Conservation (phyloP, 1,284 basidiomycete species). For the Spongispora temasekensis region DNA sequence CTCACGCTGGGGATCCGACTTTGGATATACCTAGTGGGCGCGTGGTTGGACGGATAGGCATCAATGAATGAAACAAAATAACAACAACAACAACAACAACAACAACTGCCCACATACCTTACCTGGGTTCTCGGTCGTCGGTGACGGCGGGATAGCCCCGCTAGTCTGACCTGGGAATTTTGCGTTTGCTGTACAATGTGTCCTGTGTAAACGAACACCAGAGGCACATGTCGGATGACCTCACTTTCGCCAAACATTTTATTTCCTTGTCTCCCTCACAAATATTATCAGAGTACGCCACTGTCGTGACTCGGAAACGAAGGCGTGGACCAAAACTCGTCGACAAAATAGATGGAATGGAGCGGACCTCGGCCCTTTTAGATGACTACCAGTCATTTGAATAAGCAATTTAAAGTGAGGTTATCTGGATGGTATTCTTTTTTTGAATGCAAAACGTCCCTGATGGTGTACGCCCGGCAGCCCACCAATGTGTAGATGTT, state of each 20-base stretch:
- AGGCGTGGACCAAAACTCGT: background rate
- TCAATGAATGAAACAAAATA: background rate
- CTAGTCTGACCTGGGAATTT: constrained; percentile 4
- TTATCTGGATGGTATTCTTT: no score
- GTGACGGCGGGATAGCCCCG: background rate
- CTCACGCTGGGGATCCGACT: constrained; percentile 7
- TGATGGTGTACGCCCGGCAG: no score
- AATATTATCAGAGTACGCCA: no score
- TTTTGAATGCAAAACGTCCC: no score
- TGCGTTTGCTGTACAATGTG: background rate
- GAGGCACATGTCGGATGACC: background rate
- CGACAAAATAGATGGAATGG: background rate
- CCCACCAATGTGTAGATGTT: no score
- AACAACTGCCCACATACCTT: constrained; percentile 1
- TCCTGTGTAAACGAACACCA: background rate
- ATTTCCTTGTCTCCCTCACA: no score
- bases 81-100: background rate
- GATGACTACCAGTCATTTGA: no score
- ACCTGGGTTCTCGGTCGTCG: constrained; percentile 6
- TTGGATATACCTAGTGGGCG: constrained; percentile 8
- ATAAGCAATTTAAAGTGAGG: no score
- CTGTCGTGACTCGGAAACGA: no score
- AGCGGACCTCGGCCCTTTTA: background rate
- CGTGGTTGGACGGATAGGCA: background rate
- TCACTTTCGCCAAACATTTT: background rate